phyloP scores from a whole-genome alignment of 345 rosid species.

The Isatis tinctoria region DNA sequence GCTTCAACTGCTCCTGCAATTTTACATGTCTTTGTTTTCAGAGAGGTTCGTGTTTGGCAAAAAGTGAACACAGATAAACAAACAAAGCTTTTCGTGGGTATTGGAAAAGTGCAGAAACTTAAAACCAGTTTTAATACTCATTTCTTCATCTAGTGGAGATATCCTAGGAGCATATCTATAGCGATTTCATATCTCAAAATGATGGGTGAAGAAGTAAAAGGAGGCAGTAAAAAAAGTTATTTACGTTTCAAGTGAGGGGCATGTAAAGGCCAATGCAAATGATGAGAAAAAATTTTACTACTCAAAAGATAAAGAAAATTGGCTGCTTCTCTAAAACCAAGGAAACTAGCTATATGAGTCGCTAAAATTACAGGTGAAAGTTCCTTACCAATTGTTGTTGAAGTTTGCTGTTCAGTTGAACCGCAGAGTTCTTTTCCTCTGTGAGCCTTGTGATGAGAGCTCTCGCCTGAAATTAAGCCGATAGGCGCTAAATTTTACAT shows the following conservation, averaged over 20 bases:
- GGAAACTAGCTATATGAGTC: neutral
- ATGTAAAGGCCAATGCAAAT: neutral
- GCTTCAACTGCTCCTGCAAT: conserved; percentile 65
- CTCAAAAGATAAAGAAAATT: neutral
- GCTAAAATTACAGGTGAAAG: neutral
- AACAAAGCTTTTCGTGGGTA: neutral
- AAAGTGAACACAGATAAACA: neutral
- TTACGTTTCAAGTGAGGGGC: neutral
- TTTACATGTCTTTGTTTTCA: neutral
- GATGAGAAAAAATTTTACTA: neutral
- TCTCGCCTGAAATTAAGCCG: conserved; percentile 40
- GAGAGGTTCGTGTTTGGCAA: neutral
- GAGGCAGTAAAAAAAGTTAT: neutral
- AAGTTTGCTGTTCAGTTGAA: conserved; percentile 51
- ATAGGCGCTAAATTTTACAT: neutral
- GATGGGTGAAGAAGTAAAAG: neutral
- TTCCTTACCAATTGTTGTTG: conserved; percentile 63
- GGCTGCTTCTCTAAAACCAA: neutral
- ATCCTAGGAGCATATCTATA: neutral
- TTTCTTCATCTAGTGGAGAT: neutral
- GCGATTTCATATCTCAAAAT: neutral
- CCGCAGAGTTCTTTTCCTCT: conserved; percentile 48
- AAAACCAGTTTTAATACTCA: neutral
- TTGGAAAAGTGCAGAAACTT: neutral
- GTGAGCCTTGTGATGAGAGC: conserved; percentile 53